Conservation (phyloP, 2,329 filamentous ascomycete genomes). For the Talaromyces sp. region DNA sequence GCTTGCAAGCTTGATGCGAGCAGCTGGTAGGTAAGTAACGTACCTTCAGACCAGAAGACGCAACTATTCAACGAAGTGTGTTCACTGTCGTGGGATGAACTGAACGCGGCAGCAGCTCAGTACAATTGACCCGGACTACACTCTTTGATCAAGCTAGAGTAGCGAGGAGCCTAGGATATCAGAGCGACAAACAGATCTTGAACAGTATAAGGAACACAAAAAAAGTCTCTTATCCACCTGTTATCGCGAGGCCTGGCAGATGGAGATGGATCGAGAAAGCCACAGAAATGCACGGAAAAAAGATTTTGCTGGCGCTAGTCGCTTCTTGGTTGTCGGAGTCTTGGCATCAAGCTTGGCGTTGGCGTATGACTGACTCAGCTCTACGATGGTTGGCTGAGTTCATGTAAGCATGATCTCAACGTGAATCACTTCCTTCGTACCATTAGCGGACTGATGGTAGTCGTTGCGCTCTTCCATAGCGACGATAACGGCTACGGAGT, state of each 20-base stretch:
- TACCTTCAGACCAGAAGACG: conserved; percentile 35
- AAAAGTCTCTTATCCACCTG: not conserved
- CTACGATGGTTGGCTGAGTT: not conserved
- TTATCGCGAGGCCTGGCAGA: not conserved
- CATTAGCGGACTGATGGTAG: not conserved
- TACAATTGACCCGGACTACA: not conserved
- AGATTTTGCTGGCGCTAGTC: conserved; percentile 9
- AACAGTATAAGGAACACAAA: too few species aligned
- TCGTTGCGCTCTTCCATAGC: not conserved
- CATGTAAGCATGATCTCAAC: not conserved
- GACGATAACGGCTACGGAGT: not conserved
- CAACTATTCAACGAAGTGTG: not conserved
- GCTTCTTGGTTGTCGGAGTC: not conserved
- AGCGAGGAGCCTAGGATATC: not conserved
- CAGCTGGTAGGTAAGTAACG: conserved; percentile 36
- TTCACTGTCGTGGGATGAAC: not conserved
- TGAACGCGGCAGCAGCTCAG: not conserved
- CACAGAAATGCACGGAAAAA: conserved; percentile 10
- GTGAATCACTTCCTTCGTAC: not conserved
- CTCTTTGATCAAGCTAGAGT: not conserved
- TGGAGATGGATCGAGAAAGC: not conserved
- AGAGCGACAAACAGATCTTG: not conserved
- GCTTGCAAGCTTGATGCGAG: conserved; percentile 14
- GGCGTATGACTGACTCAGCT: not conserved
- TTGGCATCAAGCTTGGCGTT: not conserved